Conservation (phyloP, 805 yeast genomes). For the Kuraishia molischiana region DNA sequence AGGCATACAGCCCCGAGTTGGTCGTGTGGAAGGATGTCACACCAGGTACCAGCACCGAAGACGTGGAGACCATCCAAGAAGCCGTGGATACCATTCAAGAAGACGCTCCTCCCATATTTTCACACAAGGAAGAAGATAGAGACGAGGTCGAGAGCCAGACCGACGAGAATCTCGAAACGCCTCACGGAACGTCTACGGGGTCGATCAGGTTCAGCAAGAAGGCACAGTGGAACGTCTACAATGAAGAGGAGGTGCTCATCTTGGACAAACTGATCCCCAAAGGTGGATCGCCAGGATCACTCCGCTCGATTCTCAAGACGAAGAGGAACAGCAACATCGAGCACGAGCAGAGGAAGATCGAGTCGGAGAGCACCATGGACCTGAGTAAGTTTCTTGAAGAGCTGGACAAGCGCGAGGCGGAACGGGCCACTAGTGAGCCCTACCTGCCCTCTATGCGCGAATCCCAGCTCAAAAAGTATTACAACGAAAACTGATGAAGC, state of each 20-base stretch:
- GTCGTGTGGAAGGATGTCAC: too few relatives aligned
- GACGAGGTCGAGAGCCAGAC: not conserved
- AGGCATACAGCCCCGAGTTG: too few relatives aligned
- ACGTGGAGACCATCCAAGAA: too few relatives aligned
- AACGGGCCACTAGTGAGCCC: conserved; percentile 22
- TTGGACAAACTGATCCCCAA: too few relatives aligned
- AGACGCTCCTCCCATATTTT: too few relatives aligned
- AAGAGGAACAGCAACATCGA: conserved; percentile 22
- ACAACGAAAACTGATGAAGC: too few relatives aligned
- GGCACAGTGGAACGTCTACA: too few relatives aligned
- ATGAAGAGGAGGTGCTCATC: too few relatives aligned
- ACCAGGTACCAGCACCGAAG: too few relatives aligned
- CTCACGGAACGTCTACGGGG: not conserved
- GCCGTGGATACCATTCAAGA: too few relatives aligned
- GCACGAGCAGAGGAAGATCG: conserved; percentile 23
- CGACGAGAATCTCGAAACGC: not conserved
- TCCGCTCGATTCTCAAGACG: conserved; percentile 25
- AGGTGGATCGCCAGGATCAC: too few relatives aligned
- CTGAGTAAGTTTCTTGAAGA: conserved; percentile 23
- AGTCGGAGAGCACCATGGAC: conserved; percentile 26
- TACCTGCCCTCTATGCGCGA: conserved; percentile 23
- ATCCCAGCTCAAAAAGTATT: conserved; percentile 26
- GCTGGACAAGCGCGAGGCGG: conserved; percentile 25
- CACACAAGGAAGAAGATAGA: too few relatives aligned
- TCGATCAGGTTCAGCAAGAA: not conserved